A percentile compares a stretch with the other conserved stretches of the same genome.
Conservation (phyloP, 2,329 filamentous ascomycete genomes). For the Sporothrix schenckii region DNA sequence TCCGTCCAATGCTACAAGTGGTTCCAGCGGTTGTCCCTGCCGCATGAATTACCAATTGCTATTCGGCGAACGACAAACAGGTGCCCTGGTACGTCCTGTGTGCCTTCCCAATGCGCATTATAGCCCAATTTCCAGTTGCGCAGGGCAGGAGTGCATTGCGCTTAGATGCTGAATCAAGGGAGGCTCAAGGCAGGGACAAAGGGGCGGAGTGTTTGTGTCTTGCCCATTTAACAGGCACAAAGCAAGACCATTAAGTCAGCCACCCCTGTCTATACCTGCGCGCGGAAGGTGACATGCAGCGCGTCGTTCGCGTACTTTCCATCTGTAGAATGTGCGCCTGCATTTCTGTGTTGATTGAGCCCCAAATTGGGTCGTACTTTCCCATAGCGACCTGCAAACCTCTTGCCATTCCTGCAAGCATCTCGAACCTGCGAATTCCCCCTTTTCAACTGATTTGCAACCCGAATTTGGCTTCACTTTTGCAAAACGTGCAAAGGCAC, state of each 20-base stretch:
- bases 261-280: slow-evolving; percentile 12
- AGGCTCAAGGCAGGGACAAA: slow-evolving; percentile 12
- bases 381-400: slow-evolving; percentile 2
- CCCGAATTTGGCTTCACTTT: slow-evolving; percentile 3
- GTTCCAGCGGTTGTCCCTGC: background rate
- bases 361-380: background rate
- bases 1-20: slow-evolving; percentile 9
- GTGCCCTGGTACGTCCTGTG: slow-evolving; percentile 9
- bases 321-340: background rate
- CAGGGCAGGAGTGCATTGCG: background rate
- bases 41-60: slow-evolving; percentile 8
- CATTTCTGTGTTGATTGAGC: slow-evolving; percentile 14
- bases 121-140: slow-evolving; percentile 16
- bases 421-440: background rate
- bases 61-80: background rate
- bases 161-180: background rate
- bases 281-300: background rate
- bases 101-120: slow-evolving; percentile 10
- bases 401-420: slow-evolving; percentile 1
- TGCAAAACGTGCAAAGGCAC: background rate
- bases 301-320: slow-evolving; percentile 13
- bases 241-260: slow-evolving; percentile 3
- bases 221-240: slow-evolving; percentile 3
- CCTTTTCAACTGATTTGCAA: background rate
- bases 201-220: background rate